Base-by-base conservation (phyloP, 768 basidiomycete species). In the Mycena amicta region DNA sequence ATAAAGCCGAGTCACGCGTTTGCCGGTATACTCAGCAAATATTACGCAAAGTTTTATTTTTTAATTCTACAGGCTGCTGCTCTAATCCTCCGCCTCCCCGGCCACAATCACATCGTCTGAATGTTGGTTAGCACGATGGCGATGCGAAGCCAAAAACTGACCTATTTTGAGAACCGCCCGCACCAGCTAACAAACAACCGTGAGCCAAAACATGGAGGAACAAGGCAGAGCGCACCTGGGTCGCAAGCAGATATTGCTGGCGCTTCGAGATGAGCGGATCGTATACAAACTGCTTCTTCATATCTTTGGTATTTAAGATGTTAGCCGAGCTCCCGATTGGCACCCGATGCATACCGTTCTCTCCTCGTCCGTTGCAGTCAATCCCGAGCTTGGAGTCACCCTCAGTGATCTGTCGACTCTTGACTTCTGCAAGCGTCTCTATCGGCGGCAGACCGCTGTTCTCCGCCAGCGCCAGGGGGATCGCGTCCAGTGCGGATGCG, bases 361-460 rank as follows among this genome's bases (percentile, higher is more conserved):
- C 85, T 30, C 90, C 91, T 67, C 81, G 81, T 29, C 89, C 90
- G 33, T 87, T 79, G 72, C 97, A 99, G 67, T 99, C 97, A 57
- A 99, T 95, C 43, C 97, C 97, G 51, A 99, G 77, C 59, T 82
- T 82, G 2, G 95, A 83, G 75, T 93, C 90, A 23, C 82, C 82
- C 80, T 98, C 95, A 40, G 78, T 84, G 61, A 96, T 88, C 70
- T 99, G 97, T 66, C 92, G 80, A 70, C 92, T 93, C 80, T 95
- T 95, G 53, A 99, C 90, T 57, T 95, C 90, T 2, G 97, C 88
- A n/a, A 99, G 82, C 4, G 95, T 97, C 75, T 96, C 95, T 60
- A 99, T 99, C 12, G 97, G 97, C 15, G 92, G 88, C 43, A 98
- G 74, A 53, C 97, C 97, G 60, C 93, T 96, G 80, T 99, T 99